Evolutionary conservation across 305 asterid species (phyloP).

Genomic region (Fraxinus floribunda): DNA sequence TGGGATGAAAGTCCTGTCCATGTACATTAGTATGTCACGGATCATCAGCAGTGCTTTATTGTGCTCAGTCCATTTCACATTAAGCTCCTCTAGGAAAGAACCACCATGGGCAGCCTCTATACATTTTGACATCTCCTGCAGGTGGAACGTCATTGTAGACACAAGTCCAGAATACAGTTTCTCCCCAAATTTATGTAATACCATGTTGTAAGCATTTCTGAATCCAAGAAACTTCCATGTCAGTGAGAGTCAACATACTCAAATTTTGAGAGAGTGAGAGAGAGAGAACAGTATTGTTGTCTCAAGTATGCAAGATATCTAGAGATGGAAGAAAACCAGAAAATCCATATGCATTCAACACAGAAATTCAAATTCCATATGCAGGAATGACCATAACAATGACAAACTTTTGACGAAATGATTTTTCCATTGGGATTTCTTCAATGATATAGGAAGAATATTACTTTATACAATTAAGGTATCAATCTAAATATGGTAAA

Average conservation of each 20-base stretch:
- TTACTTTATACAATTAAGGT: not conserved
- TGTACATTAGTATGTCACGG: conserved; percentile 56
- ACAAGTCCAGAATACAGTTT: conserved; percentile 57
- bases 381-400: not conserved
- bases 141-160: conserved; percentile 52
- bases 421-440: not conserved
- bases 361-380: not conserved
- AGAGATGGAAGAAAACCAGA: not conserved
- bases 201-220: conserved; percentile 65
- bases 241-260: conserved; percentile 7
- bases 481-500: not conserved
- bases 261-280: not conserved
- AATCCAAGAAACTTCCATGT: conserved; percentile 20
- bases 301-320: conserved; percentile 10
- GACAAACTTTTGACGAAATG: not conserved
- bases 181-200: conserved; percentile 57
- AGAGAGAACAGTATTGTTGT: not conserved
- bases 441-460: not conserved
- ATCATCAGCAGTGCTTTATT: conserved; percentile 60
- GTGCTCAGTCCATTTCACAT: conserved; percentile 52
- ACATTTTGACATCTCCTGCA: conserved; percentile 43
- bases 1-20: conserved; percentile 56
- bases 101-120: conserved; percentile 55
- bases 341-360: conserved; percentile 1
- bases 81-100: conserved; percentile 53